phyloP scores from a whole-genome alignment of 495 filamentous ascomycete genomes.

The Penicillium steckii region DNA sequence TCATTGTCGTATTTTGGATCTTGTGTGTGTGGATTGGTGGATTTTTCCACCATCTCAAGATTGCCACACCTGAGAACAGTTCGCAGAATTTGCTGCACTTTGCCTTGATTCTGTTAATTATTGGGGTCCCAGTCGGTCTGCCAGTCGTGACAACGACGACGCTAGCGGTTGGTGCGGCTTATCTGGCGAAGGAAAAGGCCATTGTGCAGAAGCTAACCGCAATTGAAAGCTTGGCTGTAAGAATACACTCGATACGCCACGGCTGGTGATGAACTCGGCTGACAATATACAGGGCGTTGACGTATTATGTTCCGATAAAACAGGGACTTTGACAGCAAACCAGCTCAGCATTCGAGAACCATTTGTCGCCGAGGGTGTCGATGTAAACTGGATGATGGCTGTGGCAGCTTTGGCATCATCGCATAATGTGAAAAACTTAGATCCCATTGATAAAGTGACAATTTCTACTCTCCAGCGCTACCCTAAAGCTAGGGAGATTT shows the following conservation, averaged over 20 bases:
- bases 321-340: slow-evolving; percentile 67
- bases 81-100: slow-evolving; percentile 61
- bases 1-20: slow-evolving; percentile 69
- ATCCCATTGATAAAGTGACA: slow-evolving; percentile 74
- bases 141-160: slow-evolving; percentile 94
- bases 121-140: slow-evolving; percentile 94
- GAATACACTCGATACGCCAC: no score
- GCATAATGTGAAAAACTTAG: slow-evolving; percentile 69
- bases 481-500: slow-evolving; percentile 63
- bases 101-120: slow-evolving; percentile 75
- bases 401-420: slow-evolving; percentile 70
- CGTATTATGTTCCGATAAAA: slow-evolving; percentile 97
- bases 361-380: slow-evolving; percentile 68
- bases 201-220: slow-evolving; percentile 96
- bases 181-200: slow-evolving; percentile 91
- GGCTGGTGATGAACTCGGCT: no score
- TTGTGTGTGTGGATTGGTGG: slow-evolving; percentile 69
- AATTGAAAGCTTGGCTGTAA: slow-evolving; percentile 83
- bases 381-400: slow-evolving; percentile 75
- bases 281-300: slow-evolving; percentile 65
- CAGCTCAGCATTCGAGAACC: slow-evolving; percentile 69
- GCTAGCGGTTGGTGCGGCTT: slow-evolving; percentile 93
- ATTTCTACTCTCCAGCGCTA: slow-evolving; percentile 65
- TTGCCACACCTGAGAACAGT: slow-evolving; percentile 56
- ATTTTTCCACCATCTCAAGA: slow-evolving; percentile 64